Evolutionary conservation across 2,329 filamentous ascomycete species (phyloP).

Genomic region (Hysterium pulicare): DNA sequence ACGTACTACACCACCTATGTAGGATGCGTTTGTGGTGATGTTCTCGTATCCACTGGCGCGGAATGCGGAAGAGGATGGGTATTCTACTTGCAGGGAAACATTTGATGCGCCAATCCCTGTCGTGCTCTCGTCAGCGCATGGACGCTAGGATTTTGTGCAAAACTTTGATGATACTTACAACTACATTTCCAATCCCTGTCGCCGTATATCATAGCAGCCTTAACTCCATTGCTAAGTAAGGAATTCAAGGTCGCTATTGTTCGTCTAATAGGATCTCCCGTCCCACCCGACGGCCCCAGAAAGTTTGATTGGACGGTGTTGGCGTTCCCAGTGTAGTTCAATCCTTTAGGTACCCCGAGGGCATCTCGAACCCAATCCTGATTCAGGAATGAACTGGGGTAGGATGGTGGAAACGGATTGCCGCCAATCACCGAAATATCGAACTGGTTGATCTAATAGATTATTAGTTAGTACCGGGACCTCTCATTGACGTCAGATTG

Average conservation of each 20-base stretch:
- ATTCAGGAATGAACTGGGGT: constrained; percentile 52
- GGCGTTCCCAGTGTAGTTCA: constrained; percentile 48
- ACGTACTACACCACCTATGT: constrained; percentile 28
- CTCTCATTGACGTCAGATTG: constrained; percentile 51
- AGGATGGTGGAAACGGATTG: constrained; percentile 25
- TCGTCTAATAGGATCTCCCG: constrained; percentile 2
- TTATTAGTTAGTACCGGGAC: constrained; percentile 27
- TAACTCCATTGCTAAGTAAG: constrained; percentile 43
- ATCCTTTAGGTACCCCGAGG: constrained; percentile 50
- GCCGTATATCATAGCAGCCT: constrained; percentile 7
- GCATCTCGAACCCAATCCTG: constrained; percentile 52
- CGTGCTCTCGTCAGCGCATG: background rate
- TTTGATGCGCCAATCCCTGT: constrained; percentile 63
- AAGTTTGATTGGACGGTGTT: constrained; percentile 1
- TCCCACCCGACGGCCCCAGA: constrained; percentile 1
- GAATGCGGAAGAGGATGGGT: constrained; percentile 19
- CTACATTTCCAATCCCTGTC: constrained; percentile 48
- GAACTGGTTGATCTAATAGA: constrained; percentile 1
- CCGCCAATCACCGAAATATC: constrained; percentile 39
- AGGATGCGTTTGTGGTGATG: constrained; percentile 21
- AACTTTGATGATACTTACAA: constrained; percentile 30
- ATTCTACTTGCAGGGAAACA: constrained; percentile 54
- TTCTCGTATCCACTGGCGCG: constrained; percentile 24
- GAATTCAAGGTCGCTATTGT: constrained; percentile 42
- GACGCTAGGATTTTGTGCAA: background rate